Conservation (phyloP, 495 filamentous ascomycete species). For the Penicillium silybi region DNA sequence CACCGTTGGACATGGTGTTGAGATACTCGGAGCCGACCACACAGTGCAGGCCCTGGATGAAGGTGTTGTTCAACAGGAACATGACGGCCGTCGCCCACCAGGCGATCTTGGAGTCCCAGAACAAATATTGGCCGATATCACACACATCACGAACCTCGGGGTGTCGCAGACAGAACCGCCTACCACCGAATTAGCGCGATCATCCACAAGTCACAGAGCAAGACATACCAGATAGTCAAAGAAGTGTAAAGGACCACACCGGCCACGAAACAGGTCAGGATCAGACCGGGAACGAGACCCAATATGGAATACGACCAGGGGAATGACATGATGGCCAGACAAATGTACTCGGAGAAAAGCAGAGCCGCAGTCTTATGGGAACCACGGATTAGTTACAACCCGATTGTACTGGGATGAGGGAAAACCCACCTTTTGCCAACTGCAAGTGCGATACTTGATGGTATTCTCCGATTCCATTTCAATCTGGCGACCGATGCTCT, state of each 20-base stretch:
- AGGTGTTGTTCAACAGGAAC: constrained; percentile 90
- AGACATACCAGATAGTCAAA: constrained; percentile 65
- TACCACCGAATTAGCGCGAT: constrained; percentile 18
- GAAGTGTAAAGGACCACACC: constrained; percentile 78
- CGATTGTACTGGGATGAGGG: background rate
- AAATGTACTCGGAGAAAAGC: constrained; percentile 90
- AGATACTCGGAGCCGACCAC: constrained; percentile 76
- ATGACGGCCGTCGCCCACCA: constrained; percentile 84
- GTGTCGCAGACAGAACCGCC: constrained; percentile 82
- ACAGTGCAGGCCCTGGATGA: constrained; percentile 79
- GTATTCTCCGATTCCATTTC: constrained; percentile 71
- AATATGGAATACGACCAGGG: constrained; percentile 85
- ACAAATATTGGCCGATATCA: constrained; percentile 85
- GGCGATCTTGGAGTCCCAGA: constrained; percentile 71
- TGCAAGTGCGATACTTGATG: constrained; percentile 87
- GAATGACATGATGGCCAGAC: constrained; percentile 91
- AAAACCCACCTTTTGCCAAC: constrained; percentile 71
- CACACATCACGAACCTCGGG: constrained; percentile 87
- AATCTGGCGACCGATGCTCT: constrained; percentile 65
- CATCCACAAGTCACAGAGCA: background rate
- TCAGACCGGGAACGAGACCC: constrained; percentile 81
- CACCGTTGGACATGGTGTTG: constrained; percentile 71
- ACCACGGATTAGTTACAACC: constrained; percentile 5
- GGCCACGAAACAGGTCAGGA: constrained; percentile 74
- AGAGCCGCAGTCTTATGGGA: constrained; percentile 67